phyloP scores from a whole-genome alignment of 148 eudicot species.

The Camellia japonica region DNA sequence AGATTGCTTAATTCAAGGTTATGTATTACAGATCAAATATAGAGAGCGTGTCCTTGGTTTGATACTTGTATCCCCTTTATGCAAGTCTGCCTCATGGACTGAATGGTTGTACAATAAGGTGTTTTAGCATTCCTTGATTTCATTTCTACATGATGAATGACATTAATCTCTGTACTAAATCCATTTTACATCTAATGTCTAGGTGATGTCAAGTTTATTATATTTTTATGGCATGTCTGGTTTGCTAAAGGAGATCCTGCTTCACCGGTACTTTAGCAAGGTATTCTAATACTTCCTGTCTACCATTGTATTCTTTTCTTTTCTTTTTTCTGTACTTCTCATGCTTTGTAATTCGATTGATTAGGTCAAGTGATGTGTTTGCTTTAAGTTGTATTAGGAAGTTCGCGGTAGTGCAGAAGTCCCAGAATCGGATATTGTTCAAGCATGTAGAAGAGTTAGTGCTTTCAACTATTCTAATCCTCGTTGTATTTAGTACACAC shows the following conservation, averaged over 20 bases:
- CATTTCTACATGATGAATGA: background rate
- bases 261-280: slow-evolving; percentile 94
- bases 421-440: slow-evolving; percentile 90
- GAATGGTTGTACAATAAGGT: slow-evolving; percentile 99
- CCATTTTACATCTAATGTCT: slow-evolving; percentile 20
- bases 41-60: slow-evolving; percentile 85
- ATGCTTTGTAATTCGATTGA: slow-evolving; percentile 7
- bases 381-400: slow-evolving; percentile 48
- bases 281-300: slow-evolving; percentile 30
- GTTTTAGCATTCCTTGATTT: background rate
- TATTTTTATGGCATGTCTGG: slow-evolving; percentile 88
- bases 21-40: slow-evolving; percentile 64
- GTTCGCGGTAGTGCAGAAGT: slow-evolving; percentile 76
- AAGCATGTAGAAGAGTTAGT: slow-evolving; percentile 93
- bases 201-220: slow-evolving; percentile 86
- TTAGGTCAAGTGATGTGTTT: slow-evolving; percentile 13
- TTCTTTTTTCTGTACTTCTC: background rate
- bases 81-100: slow-evolving; percentile 91
- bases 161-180: background rate
- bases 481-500: background rate
- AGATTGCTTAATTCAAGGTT: slow-evolving; percentile 12
- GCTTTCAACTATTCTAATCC: slow-evolving; percentile 7
- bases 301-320: background rate
- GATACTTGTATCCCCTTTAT: slow-evolving; percentile 89
- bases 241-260: slow-evolving; percentile 80